Base-by-base conservation (phyloP, 257 asterid genomes). In the Ilex asprella region DNA sequence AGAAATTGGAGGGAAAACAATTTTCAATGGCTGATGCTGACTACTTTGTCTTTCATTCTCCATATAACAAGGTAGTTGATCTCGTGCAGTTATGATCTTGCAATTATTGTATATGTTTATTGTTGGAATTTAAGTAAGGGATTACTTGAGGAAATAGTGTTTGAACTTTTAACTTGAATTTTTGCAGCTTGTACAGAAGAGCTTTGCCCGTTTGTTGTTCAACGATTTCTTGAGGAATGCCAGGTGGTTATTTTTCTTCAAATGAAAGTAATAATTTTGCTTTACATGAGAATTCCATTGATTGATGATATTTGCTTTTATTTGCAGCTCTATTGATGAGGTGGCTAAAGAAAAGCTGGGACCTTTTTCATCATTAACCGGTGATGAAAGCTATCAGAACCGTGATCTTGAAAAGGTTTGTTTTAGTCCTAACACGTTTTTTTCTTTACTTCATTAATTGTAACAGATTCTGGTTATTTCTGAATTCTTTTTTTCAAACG, bases 331-430 rank as follows among this genome's bases (percentile, higher is more conserved):
- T 65, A 84, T 89, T 44, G 89, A 85, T 29, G 94, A 86, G 82
- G 82, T 88, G 55, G 83, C 94, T 30, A 89, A 84, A 76, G 84
- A 86, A 77, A 85, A 81, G 71, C 76, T 89, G 30, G 70, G 86
- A 52, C 87, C 95, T 39, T 89, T 86, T 68, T 73, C 86, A 51
- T 87, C 96, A 31, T 78, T 92, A 64, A 78, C 71, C 41, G 73
- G 69, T 11, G 96, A 87, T 1, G 94, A 93, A 72, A 89, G 97
- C 82, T 89, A 93, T 75, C 86, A 81, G 71, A 93, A 85, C 76
- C 97, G 99, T 46, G 97, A 93, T 76, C 99, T 93, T 72, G 99
- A 93, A 81, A 93, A 93, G 96, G 99, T 89, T 58, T 8, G 61
- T 50, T 62, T 51, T 32, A 58, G 49, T n/a, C 8, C 49, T 50